Evolutionary conservation across 331 rosid genomes (phyloP), one percentile per base, ranked within the genome.

Genomic region (Telfairia occidentalis): DNA sequence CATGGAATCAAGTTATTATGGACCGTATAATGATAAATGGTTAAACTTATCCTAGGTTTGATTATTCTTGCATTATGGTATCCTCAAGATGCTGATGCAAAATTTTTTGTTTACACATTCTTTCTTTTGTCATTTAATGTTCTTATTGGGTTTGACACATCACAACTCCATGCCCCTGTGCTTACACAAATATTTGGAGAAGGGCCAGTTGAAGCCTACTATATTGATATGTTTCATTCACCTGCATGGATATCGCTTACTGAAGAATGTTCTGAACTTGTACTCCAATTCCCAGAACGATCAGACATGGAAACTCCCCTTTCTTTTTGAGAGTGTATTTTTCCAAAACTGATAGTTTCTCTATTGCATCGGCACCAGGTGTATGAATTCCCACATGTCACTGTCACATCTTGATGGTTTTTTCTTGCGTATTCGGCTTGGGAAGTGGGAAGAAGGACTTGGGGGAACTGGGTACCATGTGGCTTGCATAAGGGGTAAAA

Each of bases 361-460:
- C 6, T 35, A 40, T 49, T 79, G 59, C 49, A 63, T 79, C 38
- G 48, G 37, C 66, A 72, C 71, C 89, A 91, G 98, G 85, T 91
- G 92, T 90, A 88, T 84, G 82, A 82, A 78, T 71, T 82, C 89
- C 75, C 77, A 54, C 42, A 77, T 53, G 65, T 70, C 96, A n/a
- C 76, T 83, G 42, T 82, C 88, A 45, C 80, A 80, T 48, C 92
- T 94, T 4, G 89, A 88, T 29, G 98, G 97, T 26, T 85, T 91
- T 73, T 94, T 82, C 92, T 85, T 94, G 86, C 96, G 97, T 19
- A 78, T 94, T 80, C 83, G 96, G 90, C 90, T 94, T 19, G 92
- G 98, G 82, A 90, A 90, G 82, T 85, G 89, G 91, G 90, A 91
- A 90, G 91, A 85, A 82, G 97, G 92, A 29, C 83, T 79, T n/a